Evolutionary conservation across 202 grass and related monocot species (phyloP), one percentile per base, ranked within the genome.

Genomic region (Setaria italica): DNA sequence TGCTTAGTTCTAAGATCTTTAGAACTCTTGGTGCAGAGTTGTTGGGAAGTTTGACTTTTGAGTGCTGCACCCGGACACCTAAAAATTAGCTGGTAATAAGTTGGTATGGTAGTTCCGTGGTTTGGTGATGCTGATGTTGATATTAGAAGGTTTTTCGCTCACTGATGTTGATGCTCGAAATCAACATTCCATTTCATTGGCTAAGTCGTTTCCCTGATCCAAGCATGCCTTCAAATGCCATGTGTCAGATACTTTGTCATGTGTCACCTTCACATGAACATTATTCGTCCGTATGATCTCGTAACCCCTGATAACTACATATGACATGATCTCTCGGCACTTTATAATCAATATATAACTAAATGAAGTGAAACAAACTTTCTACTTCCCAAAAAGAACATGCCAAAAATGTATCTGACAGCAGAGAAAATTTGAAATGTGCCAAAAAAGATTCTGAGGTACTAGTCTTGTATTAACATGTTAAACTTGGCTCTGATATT

Each of bases 31-130:
- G 7, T 9, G 11, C 39, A 32, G 9, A 63, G 42, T 63, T 64
- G 76, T 49, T 78, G n/a, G 46, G 4, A 63, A 78, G 25, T 47
- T 76, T 47, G 58, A 78, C 58, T 19, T 48, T 17, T 17, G 25
- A 32, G 56, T 15, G 1, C 25, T 53, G 39, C 20, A 12, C 55
- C 10, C 11, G 7, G 2, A 4, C n/a, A n/a, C 15, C 14, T 12
- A 54, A 45, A 17, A 47, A 11, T 34, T 73, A 53, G 70, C 47
- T 73, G 29, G 29, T 29, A 14, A 16, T 30, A 57, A 15, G 20
- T 59, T 77, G 74, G 54, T 60, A 43, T 2, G 55, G 74, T 76
- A n/a, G 34, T 58, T 58, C 5, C 10, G 6, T 76, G 10, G 33
- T 76, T 57, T 2, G 16, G 0, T 25, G 9, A 4, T 42, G 19